Percentiles rank a stretch among this genome's conserved stretches.
phyloP scores from a whole-genome alignment of 163 green algal species.

The Coccomyxa subellipsoidea region DNA sequence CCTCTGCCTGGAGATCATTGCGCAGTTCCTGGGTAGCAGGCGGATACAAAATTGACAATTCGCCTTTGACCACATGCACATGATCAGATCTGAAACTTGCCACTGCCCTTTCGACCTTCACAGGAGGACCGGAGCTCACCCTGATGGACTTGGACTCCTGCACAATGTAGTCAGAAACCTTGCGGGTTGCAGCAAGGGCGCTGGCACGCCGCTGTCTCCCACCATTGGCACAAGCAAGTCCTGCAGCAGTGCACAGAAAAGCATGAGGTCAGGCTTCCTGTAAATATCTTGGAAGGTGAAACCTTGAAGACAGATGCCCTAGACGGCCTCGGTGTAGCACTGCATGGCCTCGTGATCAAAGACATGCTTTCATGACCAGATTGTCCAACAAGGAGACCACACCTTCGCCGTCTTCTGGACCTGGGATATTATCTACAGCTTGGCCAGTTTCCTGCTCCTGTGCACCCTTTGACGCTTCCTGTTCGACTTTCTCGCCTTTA shows the following conservation, averaged over 20 bases:
- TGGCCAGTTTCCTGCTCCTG: not conserved
- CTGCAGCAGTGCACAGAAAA: not conserved
- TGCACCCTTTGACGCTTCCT: not conserved
- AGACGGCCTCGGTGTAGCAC: no score
- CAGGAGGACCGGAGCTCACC: not conserved
- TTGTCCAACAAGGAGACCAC: not conserved
- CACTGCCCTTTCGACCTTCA: no score
- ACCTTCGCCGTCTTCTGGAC: not conserved
- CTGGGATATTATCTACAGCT: not conserved
- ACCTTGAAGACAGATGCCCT: no score
- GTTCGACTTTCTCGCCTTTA: not conserved
- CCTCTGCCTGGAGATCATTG: not conserved
- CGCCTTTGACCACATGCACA: no score
- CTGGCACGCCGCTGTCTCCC: conserved; percentile 11
- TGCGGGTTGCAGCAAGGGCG: conserved; percentile 3
- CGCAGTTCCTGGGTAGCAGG: not conserved
- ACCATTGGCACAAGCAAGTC: not conserved
- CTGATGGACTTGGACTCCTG: conserved; percentile 9
- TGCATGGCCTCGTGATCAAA: not conserved
- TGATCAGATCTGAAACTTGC: no score
- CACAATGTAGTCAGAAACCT: conserved; percentile 9
- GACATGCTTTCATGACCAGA: not conserved
- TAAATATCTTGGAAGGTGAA: not conserved
- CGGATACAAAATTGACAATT: no score
- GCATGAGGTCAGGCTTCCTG: not conserved